Base-by-base conservation (phyloP, 306 rosid species). In the Psophocarpus tetragonolobus region DNA sequence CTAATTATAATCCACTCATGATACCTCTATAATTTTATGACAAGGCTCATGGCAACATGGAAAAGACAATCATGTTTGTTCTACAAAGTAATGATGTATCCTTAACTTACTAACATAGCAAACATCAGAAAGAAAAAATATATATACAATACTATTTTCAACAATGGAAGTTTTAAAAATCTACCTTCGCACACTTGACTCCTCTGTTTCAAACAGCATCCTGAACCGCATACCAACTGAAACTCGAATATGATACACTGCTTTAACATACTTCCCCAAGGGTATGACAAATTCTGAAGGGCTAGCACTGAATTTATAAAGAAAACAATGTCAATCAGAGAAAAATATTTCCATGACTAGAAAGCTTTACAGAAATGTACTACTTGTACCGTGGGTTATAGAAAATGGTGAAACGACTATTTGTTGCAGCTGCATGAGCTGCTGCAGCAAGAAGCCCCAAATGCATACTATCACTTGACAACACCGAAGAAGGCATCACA, bases 381-480 rank as follows among this genome's bases (percentile, higher is more conserved):
- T 17, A 54, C 41, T 36, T 30, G 15, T 88, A 95, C 99, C 97
- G 93, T 68, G 99, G 99, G 66, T 95, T 95, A 78, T 89, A 95
- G 87, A 92, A 95, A 83, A 95, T 92, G 76, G 98, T 92, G 87
- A 95, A 95, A 35, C 93, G 99, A 64, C 99, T 95, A 54, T 87
- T 95, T 68, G 99, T 95, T 64, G 97, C 90, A 81, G 99, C 99
- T 64, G 99, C 99, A 60, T 95, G 99, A 63, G 99, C 99, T 77
- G 99, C 99, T 14, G 99, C 99, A 70, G 99, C 99, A 82, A 95
- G 98, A 87, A 95, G 99, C 73, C 99, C 99, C 78, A 95, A 81
- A 85, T 95, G 99, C 99, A 95, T 95, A 86, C 99, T 95, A 68
- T 95, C 99, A 74, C 99, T 95, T 27, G 99, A 95, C 76, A 95